A percentile compares a stretch with the other conserved stretches of the same genome.
Evolutionary conservation across 139 green algal species (phyloP).

Genomic region (Zygnema cylindricum): DNA sequence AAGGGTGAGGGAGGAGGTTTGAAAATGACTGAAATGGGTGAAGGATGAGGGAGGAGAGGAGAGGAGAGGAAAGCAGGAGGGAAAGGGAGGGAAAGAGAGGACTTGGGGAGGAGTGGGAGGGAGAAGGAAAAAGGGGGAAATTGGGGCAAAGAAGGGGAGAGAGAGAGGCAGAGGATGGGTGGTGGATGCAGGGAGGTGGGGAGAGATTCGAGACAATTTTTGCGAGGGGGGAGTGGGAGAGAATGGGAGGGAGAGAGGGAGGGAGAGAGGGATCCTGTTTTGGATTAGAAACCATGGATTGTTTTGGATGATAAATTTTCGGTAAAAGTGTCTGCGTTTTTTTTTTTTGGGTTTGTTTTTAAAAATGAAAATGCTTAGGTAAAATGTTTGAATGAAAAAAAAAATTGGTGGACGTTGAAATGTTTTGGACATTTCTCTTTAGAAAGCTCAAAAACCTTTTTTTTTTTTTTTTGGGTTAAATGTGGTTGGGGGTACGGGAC

Average conservation of each 20-base stretch:
- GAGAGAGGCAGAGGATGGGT: neutral
- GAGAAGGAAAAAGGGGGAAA: neutral
- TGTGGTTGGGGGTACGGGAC: conserved; percentile 13
- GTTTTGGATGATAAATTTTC: conserved; percentile 71
- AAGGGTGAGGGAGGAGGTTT: neutral
- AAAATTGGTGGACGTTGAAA: too few species aligned
- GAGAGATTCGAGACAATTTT: too few species aligned
- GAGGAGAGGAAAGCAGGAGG: neutral
- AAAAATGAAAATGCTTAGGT: too few species aligned
- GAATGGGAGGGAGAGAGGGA: conserved; percentile 55
- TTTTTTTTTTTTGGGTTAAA: too few species aligned
- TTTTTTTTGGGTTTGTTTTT: too few species aligned
- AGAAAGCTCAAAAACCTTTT: too few species aligned
- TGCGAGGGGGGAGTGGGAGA: too few species aligned
- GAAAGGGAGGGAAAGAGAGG: neutral
- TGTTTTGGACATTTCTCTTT: too few species aligned
- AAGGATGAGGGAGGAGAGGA: neutral
- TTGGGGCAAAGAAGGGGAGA: neutral
- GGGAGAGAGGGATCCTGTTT: conserved; percentile 65
- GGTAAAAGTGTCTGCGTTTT: conserved; percentile 73
- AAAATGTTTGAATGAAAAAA: too few species aligned
- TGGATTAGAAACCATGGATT: conserved; percentile 69
- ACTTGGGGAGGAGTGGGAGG: neutral
- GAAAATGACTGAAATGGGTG: neutral
- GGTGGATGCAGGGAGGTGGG: neutral